Percentiles rank a stretch among this genome's conserved stretches.
Evolutionary conservation across 331 rosid genomes (phyloP).

Genomic region (Pyrus hybrid): DNA sequence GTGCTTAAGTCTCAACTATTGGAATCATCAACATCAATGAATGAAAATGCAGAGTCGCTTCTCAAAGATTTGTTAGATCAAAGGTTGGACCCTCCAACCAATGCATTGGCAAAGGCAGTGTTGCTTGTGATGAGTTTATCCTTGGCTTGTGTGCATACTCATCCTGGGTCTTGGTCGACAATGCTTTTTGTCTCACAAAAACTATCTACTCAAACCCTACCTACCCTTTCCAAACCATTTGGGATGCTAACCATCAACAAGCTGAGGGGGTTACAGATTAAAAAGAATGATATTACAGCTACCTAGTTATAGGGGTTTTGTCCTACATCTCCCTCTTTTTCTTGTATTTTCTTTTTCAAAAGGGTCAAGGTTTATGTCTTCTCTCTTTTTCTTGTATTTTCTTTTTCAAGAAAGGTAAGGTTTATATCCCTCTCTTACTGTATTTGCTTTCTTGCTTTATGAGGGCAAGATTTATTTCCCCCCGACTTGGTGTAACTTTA

Average conservation of each 20-base stretch:
- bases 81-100: constrained; percentile 22
- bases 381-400: too few relatives aligned
- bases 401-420: too few relatives aligned
- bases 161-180: constrained; percentile 36
- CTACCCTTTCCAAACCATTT: constrained; percentile 17
- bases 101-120: neutral
- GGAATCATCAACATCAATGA: too few relatives aligned
- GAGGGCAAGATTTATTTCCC: too few relatives aligned
- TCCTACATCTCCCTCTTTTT: too few relatives aligned
- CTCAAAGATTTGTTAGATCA: constrained; percentile 45
- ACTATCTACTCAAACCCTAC: constrained; percentile 6
- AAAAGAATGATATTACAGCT: neutral
- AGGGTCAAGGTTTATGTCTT: too few relatives aligned
- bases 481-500: too few relatives aligned
- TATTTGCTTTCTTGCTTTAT: too few relatives aligned
- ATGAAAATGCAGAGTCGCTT: neutral
- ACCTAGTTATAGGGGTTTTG: too few relatives aligned
- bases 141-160: constrained; percentile 28
- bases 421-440: too few relatives aligned
- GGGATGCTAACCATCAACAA: constrained; percentile 18
- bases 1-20: too few relatives aligned
- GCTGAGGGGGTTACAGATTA: constrained; percentile 6
- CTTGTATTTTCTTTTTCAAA: too few relatives aligned
- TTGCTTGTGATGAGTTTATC: constrained; percentile 2
- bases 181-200: constrained; percentile 48